Evolutionary conservation across 441 rosid species (phyloP).

Genomic region (Biscutella laevigata): DNA sequence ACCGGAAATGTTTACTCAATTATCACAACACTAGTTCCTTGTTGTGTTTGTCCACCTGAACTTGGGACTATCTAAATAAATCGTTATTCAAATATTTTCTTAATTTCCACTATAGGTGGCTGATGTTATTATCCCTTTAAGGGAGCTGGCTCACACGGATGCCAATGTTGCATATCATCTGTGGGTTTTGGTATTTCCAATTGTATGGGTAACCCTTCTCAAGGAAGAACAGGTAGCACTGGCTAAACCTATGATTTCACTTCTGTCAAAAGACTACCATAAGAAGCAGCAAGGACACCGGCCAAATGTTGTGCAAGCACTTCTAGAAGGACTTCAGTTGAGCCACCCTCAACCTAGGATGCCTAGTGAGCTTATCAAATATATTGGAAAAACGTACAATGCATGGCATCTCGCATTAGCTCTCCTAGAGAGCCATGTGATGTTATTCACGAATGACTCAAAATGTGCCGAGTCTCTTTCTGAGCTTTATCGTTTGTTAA

Average conservation of each 20-base stretch:
- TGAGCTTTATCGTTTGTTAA: conserved; percentile 90
- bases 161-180: conserved; percentile 95
- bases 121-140: conserved; percentile 83
- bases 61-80: neutral
- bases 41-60: conserved; percentile 4
- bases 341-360: conserved; percentile 99
- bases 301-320: conserved; percentile 99
- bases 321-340: conserved; percentile 93
- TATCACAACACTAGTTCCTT: neutral
- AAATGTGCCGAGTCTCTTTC: conserved; percentile 93
- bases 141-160: conserved; percentile 93
- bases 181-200: conserved; percentile 98
- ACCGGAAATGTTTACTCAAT: conserved; percentile 2
- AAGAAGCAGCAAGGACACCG: conserved; percentile 91
- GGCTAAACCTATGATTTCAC: conserved; percentile 86
- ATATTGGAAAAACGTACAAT: conserved; percentile 93
- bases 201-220: conserved; percentile 89
- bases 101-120: conserved; percentile 53
- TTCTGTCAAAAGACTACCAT: conserved; percentile 89
- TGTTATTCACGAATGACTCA: conserved; percentile 74
- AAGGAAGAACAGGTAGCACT: conserved; percentile 82
- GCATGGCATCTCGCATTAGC: conserved; percentile 99
- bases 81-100: conserved; percentile 8
- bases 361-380: conserved; percentile 98
- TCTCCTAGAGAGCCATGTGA: conserved; percentile 89